Conservation (phyloP, 305 asterid species). For the Fraxinus paxiana region DNA sequence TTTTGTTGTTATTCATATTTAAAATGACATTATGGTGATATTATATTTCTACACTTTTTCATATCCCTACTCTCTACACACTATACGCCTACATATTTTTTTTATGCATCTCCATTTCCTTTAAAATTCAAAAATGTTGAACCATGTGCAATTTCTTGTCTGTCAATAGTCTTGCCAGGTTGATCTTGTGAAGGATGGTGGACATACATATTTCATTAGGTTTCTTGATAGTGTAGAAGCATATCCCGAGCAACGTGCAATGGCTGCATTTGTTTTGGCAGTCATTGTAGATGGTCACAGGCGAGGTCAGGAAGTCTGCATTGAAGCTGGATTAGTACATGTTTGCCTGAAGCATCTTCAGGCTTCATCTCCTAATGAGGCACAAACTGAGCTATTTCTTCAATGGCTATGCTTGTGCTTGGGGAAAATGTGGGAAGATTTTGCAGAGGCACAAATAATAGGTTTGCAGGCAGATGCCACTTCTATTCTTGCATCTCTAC, state of each 20-base stretch:
- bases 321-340: conserved; percentile 66
- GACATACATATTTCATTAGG: conserved; percentile 79
- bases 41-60: background rate
- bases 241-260: conserved; percentile 97
- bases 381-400: conserved; percentile 76
- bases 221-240: conserved; percentile 94
- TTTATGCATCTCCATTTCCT: background rate
- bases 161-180: conserved; percentile 89
- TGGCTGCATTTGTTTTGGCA: conserved; percentile 99
- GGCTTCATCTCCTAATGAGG: conserved; percentile 64
- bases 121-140: background rate
- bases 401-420: conserved; percentile 47
- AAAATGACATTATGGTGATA: background rate
- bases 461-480: conserved; percentile 89
- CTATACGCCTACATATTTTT: background rate
- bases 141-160: conserved; percentile 12
- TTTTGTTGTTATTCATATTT: background rate
- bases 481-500: conserved; percentile 51
- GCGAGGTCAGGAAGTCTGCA: conserved; percentile 94
- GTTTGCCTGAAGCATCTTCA: conserved; percentile 89
- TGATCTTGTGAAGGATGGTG: conserved; percentile 97
- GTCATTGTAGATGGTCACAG: conserved; percentile 94
- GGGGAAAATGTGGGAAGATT: conserved; percentile 97
- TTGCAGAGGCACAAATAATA: conserved; percentile 69
- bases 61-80: background rate